A percentile compares a stretch with the other conserved stretches of the same genome.
phyloP scores from a whole-genome alignment of 495 filamentous ascomycete genomes.

The Penicillium cinerascens region DNA sequence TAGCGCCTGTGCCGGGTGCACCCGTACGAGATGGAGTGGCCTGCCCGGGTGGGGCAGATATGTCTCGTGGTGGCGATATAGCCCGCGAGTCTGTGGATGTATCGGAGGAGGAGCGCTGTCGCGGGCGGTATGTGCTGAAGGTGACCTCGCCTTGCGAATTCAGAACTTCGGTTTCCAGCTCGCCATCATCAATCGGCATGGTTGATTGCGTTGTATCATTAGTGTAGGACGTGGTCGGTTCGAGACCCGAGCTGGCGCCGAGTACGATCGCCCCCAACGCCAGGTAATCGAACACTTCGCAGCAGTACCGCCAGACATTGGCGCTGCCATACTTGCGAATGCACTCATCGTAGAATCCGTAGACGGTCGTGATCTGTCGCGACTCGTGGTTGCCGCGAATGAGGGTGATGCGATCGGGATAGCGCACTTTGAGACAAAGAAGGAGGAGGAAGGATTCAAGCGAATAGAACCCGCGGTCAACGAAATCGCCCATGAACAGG shows the following conservation, averaged over 20 bases:
- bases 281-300: constrained; percentile 97
- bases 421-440: constrained; percentile 93
- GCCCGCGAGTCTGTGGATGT: constrained; percentile 34
- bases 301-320: constrained; percentile 98
- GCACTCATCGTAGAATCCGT: constrained; percentile 99
- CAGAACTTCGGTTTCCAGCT: constrained; percentile 88
- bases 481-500: constrained; percentile 98
- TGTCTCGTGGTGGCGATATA: constrained; percentile 44
- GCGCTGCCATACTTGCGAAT: constrained; percentile 95
- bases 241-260: constrained; percentile 74
- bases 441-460: constrained; percentile 94
- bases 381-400: constrained; percentile 98
- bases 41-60: constrained; percentile 41
- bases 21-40: constrained; percentile 50
- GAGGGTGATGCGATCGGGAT: constrained; percentile 94
- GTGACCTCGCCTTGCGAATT: constrained; percentile 77
- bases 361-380: constrained; percentile 94
- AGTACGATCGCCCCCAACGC: constrained; percentile 92
- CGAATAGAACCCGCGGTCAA: constrained; percentile 97
- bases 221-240: constrained; percentile 40
- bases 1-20: constrained; percentile 74
- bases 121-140: constrained; percentile 60
- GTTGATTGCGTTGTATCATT: constrained; percentile 46
- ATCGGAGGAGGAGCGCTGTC: constrained; percentile 33
- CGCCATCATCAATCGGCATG: constrained; percentile 54